These are phyloP conservation scores for Sclerotinia subarctica DNA, from an alignment of 2,329 filamentous ascomycete genomes.

Conservation along the genomic window DNA sequence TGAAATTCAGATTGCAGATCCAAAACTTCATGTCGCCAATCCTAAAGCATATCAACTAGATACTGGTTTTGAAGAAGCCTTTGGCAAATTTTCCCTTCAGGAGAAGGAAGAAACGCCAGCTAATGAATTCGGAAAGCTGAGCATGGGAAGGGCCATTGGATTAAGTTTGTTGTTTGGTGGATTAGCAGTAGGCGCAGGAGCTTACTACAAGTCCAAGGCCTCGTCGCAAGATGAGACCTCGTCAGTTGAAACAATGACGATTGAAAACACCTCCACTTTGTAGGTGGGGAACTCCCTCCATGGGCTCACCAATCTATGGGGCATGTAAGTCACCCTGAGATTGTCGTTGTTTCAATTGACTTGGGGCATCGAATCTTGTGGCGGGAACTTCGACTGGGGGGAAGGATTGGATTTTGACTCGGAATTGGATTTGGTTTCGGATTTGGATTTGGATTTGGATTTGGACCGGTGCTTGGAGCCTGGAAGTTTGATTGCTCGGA, in stretches of 20 bases:
- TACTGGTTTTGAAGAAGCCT: not conserved
- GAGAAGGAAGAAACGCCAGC: not conserved
- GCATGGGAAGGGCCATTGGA: not conserved
- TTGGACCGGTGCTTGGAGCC: not conserved
- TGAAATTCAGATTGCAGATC: conserved; percentile 51
- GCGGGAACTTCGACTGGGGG: not conserved
- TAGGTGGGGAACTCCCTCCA: conserved; percentile 10
- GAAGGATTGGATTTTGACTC: not conserved
- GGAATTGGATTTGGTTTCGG: not conserved
- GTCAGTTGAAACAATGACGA: conserved; percentile 4
- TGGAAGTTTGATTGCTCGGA: not conserved
- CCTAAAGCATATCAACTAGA: conserved; percentile 9
- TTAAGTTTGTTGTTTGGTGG: conserved; percentile 3
- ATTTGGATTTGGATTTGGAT: not conserved
- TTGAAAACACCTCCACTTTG: conserved; percentile 15
- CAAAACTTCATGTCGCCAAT: conserved; percentile 14
- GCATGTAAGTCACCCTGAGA: conserved; percentile 2
- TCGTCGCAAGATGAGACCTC: not conserved
- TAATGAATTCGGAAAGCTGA: not conserved
- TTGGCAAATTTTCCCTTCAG: not conserved
- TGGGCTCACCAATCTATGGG: not conserved
- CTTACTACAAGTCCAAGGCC: not conserved
- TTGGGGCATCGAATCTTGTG: not conserved
- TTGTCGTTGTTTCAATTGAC: not conserved
- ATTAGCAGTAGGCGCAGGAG: conserved; percentile 8